A percentile compares a stretch with the other conserved stretches of the same genome.
phyloP scores from a whole-genome alignment of 768 basidiomycete species.

The Rhodotorula babjevae region DNA sequence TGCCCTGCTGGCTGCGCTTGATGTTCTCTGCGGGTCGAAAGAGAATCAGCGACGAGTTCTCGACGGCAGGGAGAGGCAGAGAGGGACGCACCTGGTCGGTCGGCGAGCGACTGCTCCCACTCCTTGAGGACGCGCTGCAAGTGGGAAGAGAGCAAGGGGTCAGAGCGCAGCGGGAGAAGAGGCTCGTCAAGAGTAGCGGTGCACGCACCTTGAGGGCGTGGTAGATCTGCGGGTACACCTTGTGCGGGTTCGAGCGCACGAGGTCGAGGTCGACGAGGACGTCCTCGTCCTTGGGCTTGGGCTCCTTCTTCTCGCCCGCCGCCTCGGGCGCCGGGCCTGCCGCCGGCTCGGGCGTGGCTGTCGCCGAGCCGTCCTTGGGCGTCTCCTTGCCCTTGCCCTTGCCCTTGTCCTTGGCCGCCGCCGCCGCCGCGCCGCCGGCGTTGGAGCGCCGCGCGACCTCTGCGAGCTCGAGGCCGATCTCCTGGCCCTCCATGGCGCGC shows the following conservation, averaged over 20 bases:
- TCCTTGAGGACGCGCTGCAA: conserved; percentile 71
- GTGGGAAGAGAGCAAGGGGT: too few species aligned
- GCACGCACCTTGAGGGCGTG: conserved; percentile 70
- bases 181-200: neutral
- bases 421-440: neutral
- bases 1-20: conserved; percentile 84
- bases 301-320: conserved; percentile 64
- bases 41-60: too few species aligned
- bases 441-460: conserved; percentile 60
- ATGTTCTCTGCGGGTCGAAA: conserved; percentile 59
- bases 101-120: conserved; percentile 93
- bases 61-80: conserved; percentile 7
- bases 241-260: conserved; percentile 86
- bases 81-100: conserved; percentile 67
- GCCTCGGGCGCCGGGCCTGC: neutral
- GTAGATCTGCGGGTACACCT: conserved; percentile 93
- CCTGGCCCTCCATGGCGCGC: conserved; percentile 50
- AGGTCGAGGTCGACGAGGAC: conserved; percentile 72
- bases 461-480: conserved; percentile 65
- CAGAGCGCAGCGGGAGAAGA: too few species aligned
- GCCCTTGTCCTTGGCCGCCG: neutral
- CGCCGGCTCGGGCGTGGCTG: neutral
- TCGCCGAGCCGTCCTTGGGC: neutral
- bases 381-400: conserved; percentile 45
- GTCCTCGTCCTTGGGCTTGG: conserved; percentile 51